Conservation (phyloP, 306 rosid species). For the Alnus glutinosa region DNA sequence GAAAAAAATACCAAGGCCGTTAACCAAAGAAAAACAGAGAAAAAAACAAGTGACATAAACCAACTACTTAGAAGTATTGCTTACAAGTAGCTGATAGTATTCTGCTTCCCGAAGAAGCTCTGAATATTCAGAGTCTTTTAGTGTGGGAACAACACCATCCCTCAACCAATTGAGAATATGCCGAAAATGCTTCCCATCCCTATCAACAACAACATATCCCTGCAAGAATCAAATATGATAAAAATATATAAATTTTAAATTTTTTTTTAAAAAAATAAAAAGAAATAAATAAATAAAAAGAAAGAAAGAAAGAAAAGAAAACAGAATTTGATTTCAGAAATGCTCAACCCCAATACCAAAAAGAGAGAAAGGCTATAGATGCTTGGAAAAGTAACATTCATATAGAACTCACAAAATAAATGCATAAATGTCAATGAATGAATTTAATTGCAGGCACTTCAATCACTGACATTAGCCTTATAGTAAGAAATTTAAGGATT, state of each 20-base stretch:
- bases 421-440: neutral
- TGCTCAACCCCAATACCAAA: neutral
- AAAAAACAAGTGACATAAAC: constrained; percentile 10
- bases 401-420: no score
- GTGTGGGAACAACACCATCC: constrained; percentile 72
- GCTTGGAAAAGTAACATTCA: neutral
- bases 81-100: constrained; percentile 83
- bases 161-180: constrained; percentile 96
- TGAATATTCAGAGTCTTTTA: constrained; percentile 53
- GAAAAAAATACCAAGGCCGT: neutral
- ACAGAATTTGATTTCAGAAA: neutral
- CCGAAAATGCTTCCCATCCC: constrained; percentile 89
- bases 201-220: constrained; percentile 85
- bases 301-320: no score
- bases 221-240: constrained; percentile 37
- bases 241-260: neutral
- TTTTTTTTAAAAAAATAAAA: neutral
- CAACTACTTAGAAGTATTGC: constrained; percentile 26
- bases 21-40: neutral
- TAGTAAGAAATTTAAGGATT: neutral
- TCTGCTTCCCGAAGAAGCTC: constrained; percentile 88
- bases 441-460: neutral
- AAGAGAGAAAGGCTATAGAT: neutral
- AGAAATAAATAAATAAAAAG: neutral
- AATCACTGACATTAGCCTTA: neutral